Base-by-base conservation (phyloP, 768 basidiomycete genomes). In the Russula ochroleuca region DNA sequence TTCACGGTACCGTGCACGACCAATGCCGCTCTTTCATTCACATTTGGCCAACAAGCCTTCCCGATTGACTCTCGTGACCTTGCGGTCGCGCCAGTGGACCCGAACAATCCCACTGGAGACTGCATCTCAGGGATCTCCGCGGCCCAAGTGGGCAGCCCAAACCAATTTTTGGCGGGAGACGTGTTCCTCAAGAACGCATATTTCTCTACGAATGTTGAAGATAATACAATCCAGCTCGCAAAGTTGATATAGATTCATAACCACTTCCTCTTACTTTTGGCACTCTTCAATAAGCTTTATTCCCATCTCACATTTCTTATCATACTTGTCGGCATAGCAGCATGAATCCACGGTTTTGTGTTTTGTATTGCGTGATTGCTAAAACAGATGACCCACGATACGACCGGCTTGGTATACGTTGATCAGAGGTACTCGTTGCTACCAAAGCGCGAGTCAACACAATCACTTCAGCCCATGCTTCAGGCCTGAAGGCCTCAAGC, bases 131-230 rank as follows among this genome's bases (percentile, higher is more conserved):
- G 89, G 17, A 87, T 94, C 71, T 78, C 81, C 13, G 75, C 85
- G 11, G 86, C 87, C 5, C 72, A 80, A 49, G 75, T 90, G 45
- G 85, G 83, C 48, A 82, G 80, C 62, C 74, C 77, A 13, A 80
- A 75, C 3, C 80, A 86, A 68, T 91, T 87, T 88, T 80, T 92
- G 63, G 77, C 87, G 40, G 88, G 88, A 33, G 90, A 87, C 67
- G 85, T 85, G 28, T 90, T 89, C 78, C 75, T 89, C 70, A 90
- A 90, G 81, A 90, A 88, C 69, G 87, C 79, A 0, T 88, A 88
- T 72, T 85, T 86, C 72, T 86, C 86, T 7, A 85, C 82, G 13
- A 77, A 90, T 67, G 81, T 83, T 15, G 72, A 65, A 13, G 79
- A 79, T 68, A 86, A 88, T 71, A 75, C 79, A 45, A 76, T 89